phyloP scores from a whole-genome alignment of 139 green algal species.

The Chlorella sp. region DNA sequence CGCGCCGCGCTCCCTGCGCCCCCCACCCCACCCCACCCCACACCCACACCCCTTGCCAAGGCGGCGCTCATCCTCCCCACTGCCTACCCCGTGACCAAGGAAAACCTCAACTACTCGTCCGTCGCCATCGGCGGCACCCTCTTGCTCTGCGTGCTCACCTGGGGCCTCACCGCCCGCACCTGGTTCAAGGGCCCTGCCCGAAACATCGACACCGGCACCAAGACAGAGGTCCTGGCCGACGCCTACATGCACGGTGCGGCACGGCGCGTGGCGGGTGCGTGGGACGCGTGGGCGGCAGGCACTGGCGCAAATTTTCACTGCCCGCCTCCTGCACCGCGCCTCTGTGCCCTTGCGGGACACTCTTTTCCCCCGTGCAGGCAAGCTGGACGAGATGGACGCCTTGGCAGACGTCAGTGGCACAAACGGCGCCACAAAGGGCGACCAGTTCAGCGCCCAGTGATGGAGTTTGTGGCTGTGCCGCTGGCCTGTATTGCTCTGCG shows the following conservation, averaged over 20 bases:
- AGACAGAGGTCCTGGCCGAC: slow-evolving; percentile 14
- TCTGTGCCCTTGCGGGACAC: not conserved
- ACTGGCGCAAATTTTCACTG: not conserved
- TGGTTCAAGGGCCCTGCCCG: slow-evolving; percentile 41
- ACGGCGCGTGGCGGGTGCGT: too few species aligned
- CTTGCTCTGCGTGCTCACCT: slow-evolving; percentile 33
- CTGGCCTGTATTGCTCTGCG: too few species aligned
- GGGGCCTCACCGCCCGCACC: slow-evolving; percentile 33
- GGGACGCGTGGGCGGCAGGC: not conserved
- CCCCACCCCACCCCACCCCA: too few species aligned
- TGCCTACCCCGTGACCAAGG: slow-evolving; percentile 43
- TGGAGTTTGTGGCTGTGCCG: too few species aligned
- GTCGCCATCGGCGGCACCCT: slow-evolving; percentile 47
- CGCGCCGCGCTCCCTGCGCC: too few species aligned
- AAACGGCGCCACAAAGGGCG: not conserved
- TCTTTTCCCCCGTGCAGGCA: not conserved
- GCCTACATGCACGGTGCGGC: slow-evolving; percentile 3
- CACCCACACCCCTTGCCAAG: too few species aligned
- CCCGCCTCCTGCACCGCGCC: too few species aligned
- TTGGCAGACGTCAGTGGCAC: not conserved
- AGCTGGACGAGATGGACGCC: slow-evolving; percentile 16
- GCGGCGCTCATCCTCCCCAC: slow-evolving; percentile 45
- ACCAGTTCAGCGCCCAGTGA: not conserved
- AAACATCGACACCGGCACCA: slow-evolving; percentile 8
- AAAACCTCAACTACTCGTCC: slow-evolving; percentile 50